Evolutionary conservation across 148 eudicot species (phyloP), one percentile per base, ranked within the genome.

Genomic region (Mesembryanthemum crystallinum): DNA sequence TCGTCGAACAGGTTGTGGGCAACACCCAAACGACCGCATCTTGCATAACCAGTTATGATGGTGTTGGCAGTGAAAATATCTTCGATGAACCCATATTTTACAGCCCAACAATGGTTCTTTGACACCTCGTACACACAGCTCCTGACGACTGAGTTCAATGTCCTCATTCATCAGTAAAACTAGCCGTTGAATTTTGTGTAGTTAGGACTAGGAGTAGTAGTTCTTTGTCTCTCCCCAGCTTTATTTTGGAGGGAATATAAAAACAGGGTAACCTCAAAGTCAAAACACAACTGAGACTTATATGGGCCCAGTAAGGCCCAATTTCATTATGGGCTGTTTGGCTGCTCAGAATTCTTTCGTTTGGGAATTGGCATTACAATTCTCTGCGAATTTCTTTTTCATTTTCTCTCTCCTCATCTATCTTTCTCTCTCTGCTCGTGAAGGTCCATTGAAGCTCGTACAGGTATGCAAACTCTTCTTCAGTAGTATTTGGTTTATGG

Each of bases 1-100:
- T 89, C 88, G 78, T 86, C 90, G 83, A 91, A 91, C 90, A 91
- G 28, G 55, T 88, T 65, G 82, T 76, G 85, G 28, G 96, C 92
- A 64, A 42, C 8, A 28, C 75, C 76, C 47, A 89, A 42, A 10
- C 68, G 76, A 51, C 76, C 86, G 58, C 82, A 83, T 83, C 73
- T 86, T 27, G 73, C n/a, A 59, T 87, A 91, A 15, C 77, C 33
- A 11, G 72, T 66, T 7, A 89, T 17, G 52, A 87, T 74, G 25
- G 78, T 87, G 77, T 89, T 91, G 52, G 82, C 88, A 30, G 70
- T 59, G 75, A 84, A 86, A 7, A 81, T 72, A 30, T 78, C 84
- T 10, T 47, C 32, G 33, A 83, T 67, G 39, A 81, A 79, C 64
- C 91, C 89, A 32, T 42, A 28, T 71, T 88, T 92, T 32, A 85